Conservation (phyloP, 169 alveolate species). For the Plasmodium gaboni region DNA sequence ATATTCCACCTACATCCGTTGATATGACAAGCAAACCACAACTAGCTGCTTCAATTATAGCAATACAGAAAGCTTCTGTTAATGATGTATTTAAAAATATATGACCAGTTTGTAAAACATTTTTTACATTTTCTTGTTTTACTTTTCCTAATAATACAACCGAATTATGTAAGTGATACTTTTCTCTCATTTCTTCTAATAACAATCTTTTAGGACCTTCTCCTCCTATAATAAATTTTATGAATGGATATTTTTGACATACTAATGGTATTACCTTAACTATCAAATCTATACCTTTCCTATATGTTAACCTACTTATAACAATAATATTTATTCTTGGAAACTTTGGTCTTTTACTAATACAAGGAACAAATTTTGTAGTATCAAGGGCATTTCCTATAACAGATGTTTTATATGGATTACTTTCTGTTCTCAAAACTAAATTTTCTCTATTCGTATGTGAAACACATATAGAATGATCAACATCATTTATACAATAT, state of each 20-base stretch:
- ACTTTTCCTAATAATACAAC: slow-evolving; percentile 94
- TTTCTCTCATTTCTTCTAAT: slow-evolving; percentile 95
- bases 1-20: slow-evolving; percentile 99
- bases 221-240: slow-evolving; percentile 93
- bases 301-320: slow-evolving; percentile 95
- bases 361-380: slow-evolving; percentile 83
- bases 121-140: slow-evolving; percentile 94
- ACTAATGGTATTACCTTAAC: slow-evolving; percentile 97
- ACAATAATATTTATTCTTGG: slow-evolving; percentile 94
- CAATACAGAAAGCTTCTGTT: slow-evolving; percentile 99
- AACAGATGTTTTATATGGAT: slow-evolving; percentile 94
- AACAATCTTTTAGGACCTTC: slow-evolving; percentile 97
- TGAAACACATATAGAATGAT: slow-evolving; percentile 95
- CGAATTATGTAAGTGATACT: slow-evolving; percentile 93
- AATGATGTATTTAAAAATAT: slow-evolving; percentile 98
- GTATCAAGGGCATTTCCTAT: slow-evolving; percentile 91
- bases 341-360: slow-evolving; percentile 84
- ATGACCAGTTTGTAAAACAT: slow-evolving; percentile 96
- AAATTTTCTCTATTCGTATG: slow-evolving; percentile 97
- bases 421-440: slow-evolving; percentile 93
- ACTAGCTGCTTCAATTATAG: slow-evolving; percentile 99
- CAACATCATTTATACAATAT: slow-evolving; percentile 79
- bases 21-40: slow-evolving; percentile 98
- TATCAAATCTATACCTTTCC: slow-evolving; percentile 98
- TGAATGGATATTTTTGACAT: slow-evolving; percentile 94